Percentiles rank a stretch among this genome's conserved stretches.
phyloP scores from a whole-genome alignment of 495 filamentous ascomycete species.

The Penicillium verhagenii region DNA sequence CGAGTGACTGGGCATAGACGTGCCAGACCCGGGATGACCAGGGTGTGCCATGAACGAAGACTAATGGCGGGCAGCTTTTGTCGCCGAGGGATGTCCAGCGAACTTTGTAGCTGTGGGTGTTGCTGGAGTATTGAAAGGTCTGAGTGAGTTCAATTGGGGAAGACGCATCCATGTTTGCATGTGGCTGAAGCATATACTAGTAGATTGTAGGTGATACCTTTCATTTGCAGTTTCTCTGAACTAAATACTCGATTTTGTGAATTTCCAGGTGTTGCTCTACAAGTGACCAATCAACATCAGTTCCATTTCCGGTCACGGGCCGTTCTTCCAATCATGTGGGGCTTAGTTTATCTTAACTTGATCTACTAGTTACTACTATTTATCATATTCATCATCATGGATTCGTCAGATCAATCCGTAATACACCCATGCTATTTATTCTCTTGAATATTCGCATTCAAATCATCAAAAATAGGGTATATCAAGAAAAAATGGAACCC shows the following conservation, averaged over 20 bases:
- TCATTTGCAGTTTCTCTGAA: no score
- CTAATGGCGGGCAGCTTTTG: slow-evolving; percentile 17
- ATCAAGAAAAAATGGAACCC: neutral
- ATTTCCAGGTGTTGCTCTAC: neutral
- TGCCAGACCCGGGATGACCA: slow-evolving; percentile 38
- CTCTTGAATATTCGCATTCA: neutral
- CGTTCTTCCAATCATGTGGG: neutral
- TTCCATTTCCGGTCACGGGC: neutral
- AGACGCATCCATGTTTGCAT: neutral
- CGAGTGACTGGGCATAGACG: slow-evolving; percentile 23
- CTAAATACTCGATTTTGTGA: no score
- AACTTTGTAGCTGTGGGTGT: slow-evolving; percentile 22
- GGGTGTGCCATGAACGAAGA: slow-evolving; percentile 38
- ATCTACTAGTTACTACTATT: no score
- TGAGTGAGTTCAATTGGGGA: slow-evolving; percentile 13
- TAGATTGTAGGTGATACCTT: no score
- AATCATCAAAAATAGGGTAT: neutral
- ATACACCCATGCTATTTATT: neutral
- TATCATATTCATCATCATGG: neutral
- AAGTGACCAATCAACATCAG: neutral
- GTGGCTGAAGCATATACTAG: no score
- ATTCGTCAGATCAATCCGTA: neutral
- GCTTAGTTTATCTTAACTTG: no score
- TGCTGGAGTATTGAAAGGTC: slow-evolving; percentile 23
- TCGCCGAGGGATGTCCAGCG: slow-evolving; percentile 28